These are phyloP conservation scores for Blastocystis sp. DNA, from an alignment of 352 stramenopile species.

Conservation along the genomic window DNA sequence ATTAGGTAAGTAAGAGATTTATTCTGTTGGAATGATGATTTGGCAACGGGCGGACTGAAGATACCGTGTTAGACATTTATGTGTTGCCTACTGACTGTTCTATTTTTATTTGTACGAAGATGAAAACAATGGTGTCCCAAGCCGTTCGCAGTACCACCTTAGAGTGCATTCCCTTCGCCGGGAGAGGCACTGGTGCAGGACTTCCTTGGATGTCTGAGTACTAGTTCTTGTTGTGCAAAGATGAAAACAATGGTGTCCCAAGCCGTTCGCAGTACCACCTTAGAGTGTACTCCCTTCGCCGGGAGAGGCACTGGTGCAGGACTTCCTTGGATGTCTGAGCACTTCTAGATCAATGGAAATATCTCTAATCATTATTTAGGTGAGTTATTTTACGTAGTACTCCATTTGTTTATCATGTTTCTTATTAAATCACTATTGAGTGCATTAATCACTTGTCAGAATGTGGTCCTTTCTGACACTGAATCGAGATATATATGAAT, in stretches of 20 bases:
- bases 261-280: slow-evolving; percentile 35
- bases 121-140: slow-evolving; percentile 36
- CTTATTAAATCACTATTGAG: background rate
- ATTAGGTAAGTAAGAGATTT: background rate
- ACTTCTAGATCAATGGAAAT: background rate
- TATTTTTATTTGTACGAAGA: background rate
- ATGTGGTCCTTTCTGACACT: no score
- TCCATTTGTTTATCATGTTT: background rate
- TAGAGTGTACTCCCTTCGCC: slow-evolving; percentile 8
- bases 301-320: background rate
- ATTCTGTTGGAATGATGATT: slow-evolving; percentile 36
- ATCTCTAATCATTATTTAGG: background rate
- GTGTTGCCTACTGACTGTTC: slow-evolving; percentile 23
- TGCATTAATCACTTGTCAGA: no score
- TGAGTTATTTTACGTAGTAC: background rate
- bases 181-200: background rate
- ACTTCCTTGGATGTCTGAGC: slow-evolving; percentile 63
- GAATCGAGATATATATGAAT: no score
- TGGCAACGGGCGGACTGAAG: slow-evolving; percentile 58
- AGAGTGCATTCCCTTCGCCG: slow-evolving; percentile 15
- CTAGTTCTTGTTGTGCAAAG: background rate
- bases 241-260: slow-evolving; percentile 45
- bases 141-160: slow-evolving; percentile 37
- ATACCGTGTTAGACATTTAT: slow-evolving; percentile 58
- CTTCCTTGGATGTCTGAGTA: slow-evolving; percentile 65